phyloP scores from a whole-genome alignment of 2,329 filamentous ascomycete genomes.

The Chaetomium olivaceum region DNA sequence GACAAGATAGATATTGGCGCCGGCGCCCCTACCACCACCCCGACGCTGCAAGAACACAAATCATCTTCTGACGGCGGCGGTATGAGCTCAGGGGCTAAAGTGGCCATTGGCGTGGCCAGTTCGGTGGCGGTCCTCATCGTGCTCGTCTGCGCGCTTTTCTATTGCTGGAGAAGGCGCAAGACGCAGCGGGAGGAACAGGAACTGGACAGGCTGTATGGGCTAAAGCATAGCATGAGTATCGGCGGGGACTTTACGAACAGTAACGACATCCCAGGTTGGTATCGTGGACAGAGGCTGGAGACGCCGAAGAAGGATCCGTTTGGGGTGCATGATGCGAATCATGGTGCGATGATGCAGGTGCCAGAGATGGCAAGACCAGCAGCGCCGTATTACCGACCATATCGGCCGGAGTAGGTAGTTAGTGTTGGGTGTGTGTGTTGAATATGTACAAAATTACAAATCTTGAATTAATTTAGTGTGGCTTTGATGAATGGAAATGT shows the following conservation, averaged over 20 bases:
- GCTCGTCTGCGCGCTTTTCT: constrained; percentile 29
- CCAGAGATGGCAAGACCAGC: constrained; percentile 12
- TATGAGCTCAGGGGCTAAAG: constrained; percentile 24
- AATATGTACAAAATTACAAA: not conserved
- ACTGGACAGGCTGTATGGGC: constrained; percentile 32
- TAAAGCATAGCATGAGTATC: constrained; percentile 20
- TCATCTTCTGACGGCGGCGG: not conserved
- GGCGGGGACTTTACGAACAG: constrained; percentile 18
- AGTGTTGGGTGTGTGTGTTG: not conserved
- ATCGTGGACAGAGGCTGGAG: constrained; percentile 28
- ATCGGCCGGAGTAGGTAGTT: constrained; percentile 15
- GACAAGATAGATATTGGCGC: not conserved
- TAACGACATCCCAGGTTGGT: constrained; percentile 32
- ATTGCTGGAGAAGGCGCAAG: constrained; percentile 27
- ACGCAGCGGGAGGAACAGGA: constrained; percentile 29
- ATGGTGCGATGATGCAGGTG: not conserved
- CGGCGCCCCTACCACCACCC: constrained; percentile 3
- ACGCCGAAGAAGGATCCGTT: constrained; percentile 22
- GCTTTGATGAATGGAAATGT: no score
- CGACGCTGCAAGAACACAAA: constrained; percentile 7
- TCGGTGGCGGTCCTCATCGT: constrained; percentile 26
- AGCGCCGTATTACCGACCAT: constrained; percentile 26
- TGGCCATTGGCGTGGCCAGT: constrained; percentile 30
- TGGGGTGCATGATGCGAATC: not conserved
- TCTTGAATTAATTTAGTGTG: not conserved